Conservation (phyloP, 148 eudicot species). For the Selenicereus undatus region DNA sequence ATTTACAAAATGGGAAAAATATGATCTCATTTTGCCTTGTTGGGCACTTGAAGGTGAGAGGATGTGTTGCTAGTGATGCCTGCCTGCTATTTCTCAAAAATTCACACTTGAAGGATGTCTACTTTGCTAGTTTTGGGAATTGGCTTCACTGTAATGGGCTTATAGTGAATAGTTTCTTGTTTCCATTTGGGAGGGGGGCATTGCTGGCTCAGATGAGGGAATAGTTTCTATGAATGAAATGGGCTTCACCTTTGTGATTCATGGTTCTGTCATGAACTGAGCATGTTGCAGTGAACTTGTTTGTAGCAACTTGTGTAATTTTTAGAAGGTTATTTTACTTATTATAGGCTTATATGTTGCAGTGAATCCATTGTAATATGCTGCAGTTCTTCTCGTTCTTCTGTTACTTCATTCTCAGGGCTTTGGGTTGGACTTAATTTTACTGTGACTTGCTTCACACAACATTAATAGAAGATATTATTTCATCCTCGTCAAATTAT, state of each 20-base stretch:
- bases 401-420: slow-evolving; percentile 43
- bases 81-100: no score
- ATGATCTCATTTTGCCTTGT: no score
- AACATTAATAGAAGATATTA: slow-evolving; percentile 79
- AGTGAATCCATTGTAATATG: not conserved
- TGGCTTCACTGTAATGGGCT: no score
- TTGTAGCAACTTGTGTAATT: not conserved
- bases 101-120: no score
- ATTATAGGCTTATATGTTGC: not conserved
- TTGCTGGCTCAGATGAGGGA: not conserved
- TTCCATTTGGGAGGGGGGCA: not conserved
- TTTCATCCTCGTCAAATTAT: not conserved
- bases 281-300: not conserved
- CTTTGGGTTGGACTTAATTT: slow-evolving; percentile 91
- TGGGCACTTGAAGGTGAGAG: no score
- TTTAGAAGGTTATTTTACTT: no score
- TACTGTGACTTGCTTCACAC: slow-evolving; percentile 95
- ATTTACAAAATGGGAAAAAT: no score
- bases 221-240: not conserved
- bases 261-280: not conserved
- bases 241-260: not conserved
- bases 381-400: no score
- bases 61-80: no score
- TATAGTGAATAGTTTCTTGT: slow-evolving; percentile 19
- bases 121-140: no score